Percentiles rank a stretch among this genome's conserved stretches.
These are phyloP conservation scores for Cercis canadensis DNA, from an alignment of 306 rosid species.

Conservation along the genomic window DNA sequence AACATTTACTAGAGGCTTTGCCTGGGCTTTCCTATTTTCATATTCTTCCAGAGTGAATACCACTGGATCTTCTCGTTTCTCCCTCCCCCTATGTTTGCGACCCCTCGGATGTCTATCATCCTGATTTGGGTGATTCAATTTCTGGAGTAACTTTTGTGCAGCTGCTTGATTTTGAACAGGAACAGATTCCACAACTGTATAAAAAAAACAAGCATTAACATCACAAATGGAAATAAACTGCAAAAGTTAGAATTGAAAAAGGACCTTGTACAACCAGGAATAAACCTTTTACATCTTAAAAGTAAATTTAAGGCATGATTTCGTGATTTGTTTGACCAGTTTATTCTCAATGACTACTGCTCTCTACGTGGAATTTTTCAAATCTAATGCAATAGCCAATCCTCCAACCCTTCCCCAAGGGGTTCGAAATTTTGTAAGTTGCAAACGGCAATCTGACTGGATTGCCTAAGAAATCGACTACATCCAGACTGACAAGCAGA, in stretches of 20 bases:
- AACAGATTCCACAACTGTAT: constrained; percentile 71
- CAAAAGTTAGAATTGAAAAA: background rate
- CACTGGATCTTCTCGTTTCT: constrained; percentile 58
- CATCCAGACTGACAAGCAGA: background rate
- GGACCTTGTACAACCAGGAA: background rate
- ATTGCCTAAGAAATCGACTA: background rate
- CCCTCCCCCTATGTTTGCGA: constrained; percentile 64
- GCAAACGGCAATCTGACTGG: background rate
- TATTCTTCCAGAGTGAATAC: constrained; percentile 76
- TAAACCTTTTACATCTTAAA: background rate
- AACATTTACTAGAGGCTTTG: constrained; percentile 37
- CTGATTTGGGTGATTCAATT: constrained; percentile 60
- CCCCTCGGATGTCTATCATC: constrained; percentile 48
- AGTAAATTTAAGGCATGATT: background rate
- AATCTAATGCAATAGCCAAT: constrained; percentile 4
- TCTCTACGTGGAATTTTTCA: background rate
- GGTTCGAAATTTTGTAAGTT: background rate
- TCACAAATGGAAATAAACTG: background rate
- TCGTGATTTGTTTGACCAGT: constrained; percentile 4
- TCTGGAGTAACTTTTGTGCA: constrained; percentile 87
- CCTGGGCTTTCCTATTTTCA: constrained; percentile 65
- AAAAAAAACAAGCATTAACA: constrained; percentile 18
- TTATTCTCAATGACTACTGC: constrained; percentile 19
- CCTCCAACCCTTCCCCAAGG: background rate
- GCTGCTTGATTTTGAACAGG: constrained; percentile 97